A percentile compares a stretch with the other conserved stretches of the same genome.
phyloP scores from a whole-genome alignment of 805 yeast species.

The Candida suzukii region DNA sequence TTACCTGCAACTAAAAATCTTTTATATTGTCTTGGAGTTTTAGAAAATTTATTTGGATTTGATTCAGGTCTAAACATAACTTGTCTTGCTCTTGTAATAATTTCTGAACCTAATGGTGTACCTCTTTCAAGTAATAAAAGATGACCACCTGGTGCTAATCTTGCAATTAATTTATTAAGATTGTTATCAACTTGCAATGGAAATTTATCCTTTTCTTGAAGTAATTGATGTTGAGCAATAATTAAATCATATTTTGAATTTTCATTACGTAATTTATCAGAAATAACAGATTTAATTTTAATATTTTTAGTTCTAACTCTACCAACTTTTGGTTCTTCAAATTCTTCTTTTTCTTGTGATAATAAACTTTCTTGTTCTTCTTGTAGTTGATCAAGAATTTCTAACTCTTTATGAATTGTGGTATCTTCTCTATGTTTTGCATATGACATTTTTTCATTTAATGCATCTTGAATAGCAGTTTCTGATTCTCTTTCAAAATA shows the following conservation, averaged over 20 bases:
- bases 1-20: constrained; percentile 34
- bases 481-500: constrained; percentile 17
- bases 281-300: constrained; percentile 46
- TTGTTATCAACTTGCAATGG: constrained; percentile 70
- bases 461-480: constrained; percentile 36
- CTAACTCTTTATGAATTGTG: constrained; percentile 5
- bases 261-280: constrained; percentile 42
- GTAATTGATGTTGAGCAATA: constrained; percentile 73
- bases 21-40: constrained; percentile 64
- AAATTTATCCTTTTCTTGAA: constrained; percentile 50
- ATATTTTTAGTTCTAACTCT: constrained; percentile 52
- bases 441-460: constrained; percentile 7
- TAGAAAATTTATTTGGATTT: constrained; percentile 44
- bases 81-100: constrained; percentile 85
- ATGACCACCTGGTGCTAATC: constrained; percentile 73
- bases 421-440: constrained; percentile 2
- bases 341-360: constrained; percentile 9
- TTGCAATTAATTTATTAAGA: constrained; percentile 48
- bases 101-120: constrained; percentile 82
- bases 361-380: too few relatives aligned
- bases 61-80: constrained; percentile 82
- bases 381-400: neutral
- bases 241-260: constrained; percentile 67
- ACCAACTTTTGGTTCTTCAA: constrained; percentile 33
- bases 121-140: constrained; percentile 83